Percentiles rank a stretch among this genome's conserved stretches.
phyloP scores from a whole-genome alignment of 2,329 filamentous ascomycete genomes.

The Triangularia setosa region DNA sequence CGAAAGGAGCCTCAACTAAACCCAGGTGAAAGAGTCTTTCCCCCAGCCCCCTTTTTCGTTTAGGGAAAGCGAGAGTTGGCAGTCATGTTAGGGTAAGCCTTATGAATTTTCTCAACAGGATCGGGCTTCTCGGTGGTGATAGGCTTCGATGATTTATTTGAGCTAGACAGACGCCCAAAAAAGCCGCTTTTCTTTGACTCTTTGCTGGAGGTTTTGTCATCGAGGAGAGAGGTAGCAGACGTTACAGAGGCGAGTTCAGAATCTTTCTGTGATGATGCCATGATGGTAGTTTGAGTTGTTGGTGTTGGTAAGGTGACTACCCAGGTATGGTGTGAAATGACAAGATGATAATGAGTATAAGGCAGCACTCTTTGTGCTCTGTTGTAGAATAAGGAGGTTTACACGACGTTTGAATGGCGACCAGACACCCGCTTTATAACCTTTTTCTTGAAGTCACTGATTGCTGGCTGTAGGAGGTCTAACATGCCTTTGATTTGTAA shows the following conservation, averaged over 20 bases:
- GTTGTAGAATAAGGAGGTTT: too few relatives aligned
- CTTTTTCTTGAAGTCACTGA: too few relatives aligned
- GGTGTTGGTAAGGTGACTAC: neutral
- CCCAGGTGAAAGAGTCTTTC: neutral
- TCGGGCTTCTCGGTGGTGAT: neutral
- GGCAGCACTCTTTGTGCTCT: too few relatives aligned
- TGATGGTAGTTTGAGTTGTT: neutral
- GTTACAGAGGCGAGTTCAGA: neutral
- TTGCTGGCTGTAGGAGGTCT: too few relatives aligned
- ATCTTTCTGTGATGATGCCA: conserved; percentile 1
- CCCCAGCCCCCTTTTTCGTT: too few relatives aligned
- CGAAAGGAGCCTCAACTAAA: neutral
- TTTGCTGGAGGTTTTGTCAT: neutral
- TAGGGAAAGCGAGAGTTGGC: neutral
- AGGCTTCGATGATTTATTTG: neutral
- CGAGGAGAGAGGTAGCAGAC: conserved; percentile 1
- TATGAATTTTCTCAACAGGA: neutral
- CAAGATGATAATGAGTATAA: too few relatives aligned
- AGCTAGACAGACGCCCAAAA: neutral
- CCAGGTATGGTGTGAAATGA: too few relatives aligned
- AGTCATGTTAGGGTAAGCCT: neutral
- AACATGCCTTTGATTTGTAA: neutral
- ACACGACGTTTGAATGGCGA: too few relatives aligned
- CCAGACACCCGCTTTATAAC: too few relatives aligned
- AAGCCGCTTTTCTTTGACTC: neutral